Evolutionary conservation across 371 early-diverging fungal species (phyloP), one percentile per base, ranked within the genome.

Genomic region (Rhizopus arrhizus): DNA sequence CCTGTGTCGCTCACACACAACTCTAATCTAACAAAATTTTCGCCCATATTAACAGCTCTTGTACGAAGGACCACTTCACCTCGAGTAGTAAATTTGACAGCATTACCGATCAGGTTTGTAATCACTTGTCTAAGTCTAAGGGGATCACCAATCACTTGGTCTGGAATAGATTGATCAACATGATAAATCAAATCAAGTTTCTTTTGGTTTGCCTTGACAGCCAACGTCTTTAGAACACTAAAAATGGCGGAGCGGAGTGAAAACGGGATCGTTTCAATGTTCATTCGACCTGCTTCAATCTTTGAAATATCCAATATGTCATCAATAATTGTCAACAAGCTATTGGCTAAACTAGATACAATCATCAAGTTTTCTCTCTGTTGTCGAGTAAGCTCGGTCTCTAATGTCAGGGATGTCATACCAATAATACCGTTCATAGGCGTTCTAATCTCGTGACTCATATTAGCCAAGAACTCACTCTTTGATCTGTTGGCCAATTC

Each of bases 251-350:
- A 71, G n/a, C 89, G 85, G 13, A 87, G 69, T 5, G 86, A 77
- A 62, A 87, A 88, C 5, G 85, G 85, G n/a, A 81, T 82, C 10
- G 71, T 59, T 62, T 89, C 87, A 31, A 89, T 78, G 15, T 74
- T 85, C 81, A 91, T 78, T 32, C 86, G 82, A 31, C 88, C 88
- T 2, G 90, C 87, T 65, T 91, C 91, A 60, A 91, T 88, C 78
- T 90, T 90, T 51, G 89, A 89, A 56, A 91, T 83, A 74, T 91
- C 91, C 12, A 91, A 76, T 62, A 91, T 85, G 65, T 90, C 89
- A 60, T 90, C 86, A 41, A 91, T 87, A 58, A 91, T 86, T 2
- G 83, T 86, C 56, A 88, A 62, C 51, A 91, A 70, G 58, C 82
- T 84, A 40, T 82, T 80, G 10, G 88, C 87, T 53, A 86, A 65